Conservation (phyloP, 495 filamentous ascomycete species). For the Penicillium tannophilum region DNA sequence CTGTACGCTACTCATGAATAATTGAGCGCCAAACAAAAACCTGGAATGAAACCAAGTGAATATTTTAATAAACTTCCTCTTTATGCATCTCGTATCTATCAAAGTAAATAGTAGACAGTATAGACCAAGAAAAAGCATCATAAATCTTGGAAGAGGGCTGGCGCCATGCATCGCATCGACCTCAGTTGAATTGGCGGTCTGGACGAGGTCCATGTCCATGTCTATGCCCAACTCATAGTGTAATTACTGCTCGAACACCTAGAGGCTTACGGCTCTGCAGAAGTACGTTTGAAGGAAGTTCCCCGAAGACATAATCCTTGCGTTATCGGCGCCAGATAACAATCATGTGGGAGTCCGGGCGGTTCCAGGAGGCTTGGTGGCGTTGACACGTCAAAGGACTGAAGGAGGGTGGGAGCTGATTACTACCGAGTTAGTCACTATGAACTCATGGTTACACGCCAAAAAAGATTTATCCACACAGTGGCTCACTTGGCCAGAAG, state of each 20-base stretch:
- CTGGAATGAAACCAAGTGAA: constrained; percentile 15
- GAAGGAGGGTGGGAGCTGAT: neutral
- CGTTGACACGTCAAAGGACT: constrained; percentile 33
- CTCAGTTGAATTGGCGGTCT: constrained; percentile 28
- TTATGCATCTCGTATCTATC: constrained; percentile 23
- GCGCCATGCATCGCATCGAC: constrained; percentile 18
- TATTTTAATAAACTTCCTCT: constrained; percentile 10
- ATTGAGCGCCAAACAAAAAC: constrained; percentile 11
- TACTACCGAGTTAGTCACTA: constrained; percentile 1
- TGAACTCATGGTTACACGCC: constrained; percentile 6
- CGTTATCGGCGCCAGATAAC: constrained; percentile 17
- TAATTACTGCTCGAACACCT: constrained; percentile 2
- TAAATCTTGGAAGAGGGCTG: constrained; percentile 11
- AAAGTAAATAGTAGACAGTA: constrained; percentile 5
- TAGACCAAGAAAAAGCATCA: constrained; percentile 1
- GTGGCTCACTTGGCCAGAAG: neutral
- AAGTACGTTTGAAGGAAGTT: constrained; percentile 19
- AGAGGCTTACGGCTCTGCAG: constrained; percentile 7
- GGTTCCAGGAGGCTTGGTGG: constrained; percentile 22
- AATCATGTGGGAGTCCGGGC: constrained; percentile 21
- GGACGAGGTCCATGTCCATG: constrained; percentile 1
- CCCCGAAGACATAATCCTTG: constrained; percentile 16
- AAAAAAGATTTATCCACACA: neutral
- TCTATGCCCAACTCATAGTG: neutral
- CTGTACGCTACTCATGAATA: constrained; percentile 30